These are phyloP conservation scores for Salvia miltiorrhiza DNA, from an alignment of 257 asterid genomes.

Conservation along the genomic window DNA sequence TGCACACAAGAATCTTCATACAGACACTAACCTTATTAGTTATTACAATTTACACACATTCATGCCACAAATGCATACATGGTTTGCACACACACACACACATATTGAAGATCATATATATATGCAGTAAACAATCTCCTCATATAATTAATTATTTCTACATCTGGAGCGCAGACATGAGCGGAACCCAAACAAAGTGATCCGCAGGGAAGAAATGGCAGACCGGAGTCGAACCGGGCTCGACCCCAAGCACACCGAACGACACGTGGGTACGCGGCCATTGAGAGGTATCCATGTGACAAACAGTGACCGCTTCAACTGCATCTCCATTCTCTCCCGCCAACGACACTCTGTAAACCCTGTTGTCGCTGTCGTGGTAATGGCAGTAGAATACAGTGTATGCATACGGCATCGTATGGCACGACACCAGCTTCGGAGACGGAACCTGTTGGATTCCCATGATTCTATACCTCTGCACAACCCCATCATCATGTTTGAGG, in stretches of 20 bases:
- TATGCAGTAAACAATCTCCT: no score
- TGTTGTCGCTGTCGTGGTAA: slow-evolving; percentile 44
- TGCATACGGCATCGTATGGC: slow-evolving; percentile 82
- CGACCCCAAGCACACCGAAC: slow-evolving; percentile 42
- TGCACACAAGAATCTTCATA: no score
- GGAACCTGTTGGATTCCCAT: slow-evolving; percentile 27
- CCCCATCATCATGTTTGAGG: no score
- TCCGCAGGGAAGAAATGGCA: slow-evolving; percentile 73
- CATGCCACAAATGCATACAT: no score
- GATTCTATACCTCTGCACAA: slow-evolving; percentile 43
- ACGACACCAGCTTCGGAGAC: slow-evolving; percentile 50
- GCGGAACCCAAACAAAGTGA: slow-evolving; percentile 30
- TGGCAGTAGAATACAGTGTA: slow-evolving; percentile 68
- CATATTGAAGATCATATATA: no score
- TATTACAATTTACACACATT: no score
- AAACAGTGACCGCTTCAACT: slow-evolving; percentile 65
- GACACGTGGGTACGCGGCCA: slow-evolving; percentile 63
- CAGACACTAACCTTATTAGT: no score
- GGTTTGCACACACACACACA: no score
- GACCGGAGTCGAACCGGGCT: slow-evolving; percentile 35
- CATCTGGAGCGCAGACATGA: no score
- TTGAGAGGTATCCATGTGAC: slow-evolving; percentile 79
- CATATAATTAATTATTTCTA: no score
- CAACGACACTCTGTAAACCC: slow-evolving; percentile 43
- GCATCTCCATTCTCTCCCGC: slow-evolving; percentile 44